Conservation (phyloP, 2,329 filamentous ascomycete species). For the Sporothrix protearum region DNA sequence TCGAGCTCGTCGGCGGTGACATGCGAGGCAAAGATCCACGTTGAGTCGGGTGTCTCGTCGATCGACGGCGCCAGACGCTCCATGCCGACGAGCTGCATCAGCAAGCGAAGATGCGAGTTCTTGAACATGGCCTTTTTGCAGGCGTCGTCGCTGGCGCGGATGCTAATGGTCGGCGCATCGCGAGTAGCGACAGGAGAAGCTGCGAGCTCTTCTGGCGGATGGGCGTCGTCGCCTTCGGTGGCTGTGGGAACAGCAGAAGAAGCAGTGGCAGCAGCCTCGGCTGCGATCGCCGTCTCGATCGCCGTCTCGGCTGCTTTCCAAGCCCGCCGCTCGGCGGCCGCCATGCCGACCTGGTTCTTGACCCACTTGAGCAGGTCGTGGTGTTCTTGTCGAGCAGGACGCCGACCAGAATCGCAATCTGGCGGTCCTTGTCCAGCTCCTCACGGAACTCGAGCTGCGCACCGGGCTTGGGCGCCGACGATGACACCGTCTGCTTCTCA, state of each 20-base stretch:
- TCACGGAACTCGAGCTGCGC: conserved; percentile 80
- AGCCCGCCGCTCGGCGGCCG: conserved; percentile 67
- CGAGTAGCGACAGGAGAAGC: conserved; percentile 35
- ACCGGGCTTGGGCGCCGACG: conserved; percentile 62
- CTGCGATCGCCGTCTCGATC: conserved; percentile 33
- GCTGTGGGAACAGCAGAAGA: conserved; percentile 29
- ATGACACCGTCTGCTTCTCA: conserved; percentile 66
- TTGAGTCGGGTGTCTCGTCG: conserved; percentile 70
- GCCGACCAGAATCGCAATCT: conserved; percentile 76
- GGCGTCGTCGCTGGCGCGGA: conserved; percentile 62
- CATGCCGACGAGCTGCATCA: conserved; percentile 74
- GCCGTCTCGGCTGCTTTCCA: conserved; percentile 65
- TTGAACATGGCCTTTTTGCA: conserved; percentile 77
- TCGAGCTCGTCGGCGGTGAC: conserved; percentile 63
- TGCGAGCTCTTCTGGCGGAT: conserved; percentile 29
- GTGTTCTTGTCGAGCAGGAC: conserved; percentile 75
- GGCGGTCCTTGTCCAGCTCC: conserved; percentile 59
- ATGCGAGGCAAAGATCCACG: conserved; percentile 71
- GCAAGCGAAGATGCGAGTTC: conserved; percentile 78
- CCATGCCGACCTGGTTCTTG: conserved; percentile 64
- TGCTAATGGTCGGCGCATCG: conserved; percentile 49
- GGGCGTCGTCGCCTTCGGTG: conserved; percentile 22
- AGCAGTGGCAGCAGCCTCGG: conserved; percentile 4
- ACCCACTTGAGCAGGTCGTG: conserved; percentile 76
- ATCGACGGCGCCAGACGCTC: conserved; percentile 51